Base-by-base conservation (phyloP, 768 basidiomycete genomes). In the Phylloporus sp. region DNA sequence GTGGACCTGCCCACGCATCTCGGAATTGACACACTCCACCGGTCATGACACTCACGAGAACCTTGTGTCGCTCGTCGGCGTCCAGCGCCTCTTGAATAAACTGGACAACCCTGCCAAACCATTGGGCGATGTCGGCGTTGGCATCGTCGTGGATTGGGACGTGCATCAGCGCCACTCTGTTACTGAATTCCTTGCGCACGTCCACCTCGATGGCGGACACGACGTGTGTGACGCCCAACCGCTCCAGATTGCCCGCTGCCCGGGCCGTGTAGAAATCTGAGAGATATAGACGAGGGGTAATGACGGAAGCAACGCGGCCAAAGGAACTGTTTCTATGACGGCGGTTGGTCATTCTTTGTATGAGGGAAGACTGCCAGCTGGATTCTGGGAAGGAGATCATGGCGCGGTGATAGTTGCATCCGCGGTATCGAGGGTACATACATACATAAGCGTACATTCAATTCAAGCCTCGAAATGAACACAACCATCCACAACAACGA, bases 211-310 rank as follows among this genome's bases (percentile, higher is more conserved):
- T 50, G 26, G 82, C 74, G 21, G 81, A 84, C 22, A 90, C 64
- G 49, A 90, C 69, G 66, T 90, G 88, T 1, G 87, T 90, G 53
- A 88, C 78, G 11, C 83, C 82, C 6, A 86, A 74, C 18, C 64
- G 65, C 10, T 54, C 48, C n/a, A 87, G 68, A 46, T 72, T 71
- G 5, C 70, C 69, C 10, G 61, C 62, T 57, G 79, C 65, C 21
- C 62, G 62, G n/a, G 82, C 86, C 9, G 78, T 80, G 54, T 65
- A 66, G 39, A 75, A 74, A 54, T 81, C 82, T 3, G 84, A 79
- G 42, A 89, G 77, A 57, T 81, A 88, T 17, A 89, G 66, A 21
- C 75, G 68, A 6, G 74, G 70, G 2, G 71, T 62, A 42, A 78
- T 75, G 44, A 57, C 50, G 32, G 61, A 57, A 3, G 60, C 62